Percentiles rank a stretch among this genome's conserved stretches.
Evolutionary conservation across 2,329 filamentous ascomycete species (phyloP).

Genomic region (Leptographium wingfieldii): DNA sequence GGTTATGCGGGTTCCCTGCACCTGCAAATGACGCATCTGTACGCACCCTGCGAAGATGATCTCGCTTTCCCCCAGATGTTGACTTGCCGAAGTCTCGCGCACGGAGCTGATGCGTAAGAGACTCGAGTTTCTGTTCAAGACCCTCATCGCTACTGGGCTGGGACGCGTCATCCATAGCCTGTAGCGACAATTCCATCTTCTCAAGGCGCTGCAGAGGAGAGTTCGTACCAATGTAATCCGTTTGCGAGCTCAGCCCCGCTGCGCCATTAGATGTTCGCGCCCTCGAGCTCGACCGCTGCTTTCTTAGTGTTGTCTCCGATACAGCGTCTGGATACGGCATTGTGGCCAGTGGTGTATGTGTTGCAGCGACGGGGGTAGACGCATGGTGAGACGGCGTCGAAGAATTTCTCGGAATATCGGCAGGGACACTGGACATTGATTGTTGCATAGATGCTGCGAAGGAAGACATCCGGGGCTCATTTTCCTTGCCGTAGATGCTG

Average conservation of each 20-base stretch:
- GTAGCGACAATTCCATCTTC: conserved; percentile 23
- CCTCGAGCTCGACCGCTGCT: conserved; percentile 19
- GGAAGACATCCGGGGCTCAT: conserved; percentile 14
- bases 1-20: conserved; percentile 27
- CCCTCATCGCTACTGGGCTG: conserved; percentile 19
- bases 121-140: conserved; percentile 11
- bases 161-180: conserved; percentile 18
- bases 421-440: not conserved
- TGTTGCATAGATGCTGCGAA: conserved; percentile 13
- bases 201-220: conserved; percentile 41
- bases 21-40: conserved; percentile 30
- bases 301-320: conserved; percentile 13
- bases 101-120: conserved; percentile 10
- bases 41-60: conserved; percentile 33
- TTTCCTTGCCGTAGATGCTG: conserved; percentile 47
- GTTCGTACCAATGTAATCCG: conserved; percentile 28
- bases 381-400: not conserved
- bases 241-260: conserved; percentile 31
- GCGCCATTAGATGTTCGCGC: conserved; percentile 17
- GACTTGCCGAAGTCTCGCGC: conserved; percentile 13
- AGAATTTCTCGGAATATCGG: not conserved
- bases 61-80: conserved; percentile 32
- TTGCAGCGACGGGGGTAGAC: not conserved
- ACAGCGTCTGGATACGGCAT: not conserved
- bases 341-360: not conserved